Evolutionary conservation across 2,329 filamentous ascomycete genomes (phyloP).

Genomic region (Talaromyces pinophilus): DNA sequence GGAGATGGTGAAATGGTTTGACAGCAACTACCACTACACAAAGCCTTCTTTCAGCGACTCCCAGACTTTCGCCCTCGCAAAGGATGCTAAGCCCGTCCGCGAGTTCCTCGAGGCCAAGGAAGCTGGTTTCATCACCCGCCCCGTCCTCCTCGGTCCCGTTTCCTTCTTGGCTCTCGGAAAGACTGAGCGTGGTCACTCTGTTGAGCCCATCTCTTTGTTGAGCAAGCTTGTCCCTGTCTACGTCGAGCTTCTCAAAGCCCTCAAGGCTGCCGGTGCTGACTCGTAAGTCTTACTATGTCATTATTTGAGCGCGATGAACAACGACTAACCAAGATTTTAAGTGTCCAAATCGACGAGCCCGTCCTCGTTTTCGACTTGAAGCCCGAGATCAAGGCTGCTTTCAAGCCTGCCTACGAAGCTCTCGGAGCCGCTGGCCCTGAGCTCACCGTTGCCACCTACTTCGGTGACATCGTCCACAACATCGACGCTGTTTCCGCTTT

Average conservation of each 20-base stretch:
- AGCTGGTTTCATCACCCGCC: slow-evolving; percentile 87
- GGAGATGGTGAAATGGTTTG: slow-evolving; percentile 99
- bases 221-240: slow-evolving; percentile 94
- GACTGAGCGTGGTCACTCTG: slow-evolving; percentile 91
- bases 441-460: slow-evolving; percentile 93
- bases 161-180: slow-evolving; percentile 98
- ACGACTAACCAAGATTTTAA: not conserved
- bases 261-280: slow-evolving; percentile 95
- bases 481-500: slow-evolving; percentile 79
- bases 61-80: slow-evolving; percentile 88
- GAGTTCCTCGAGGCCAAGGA: slow-evolving; percentile 99
- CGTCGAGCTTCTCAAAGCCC: slow-evolving; percentile 84
- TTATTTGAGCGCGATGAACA: not conserved
- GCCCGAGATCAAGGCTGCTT: slow-evolving; percentile 87
- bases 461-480: slow-evolving; percentile 99
- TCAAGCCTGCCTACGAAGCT: slow-evolving; percentile 97
- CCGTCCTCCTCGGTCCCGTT: slow-evolving; percentile 92
- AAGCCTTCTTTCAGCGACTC: slow-evolving; percentile 97
- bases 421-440: slow-evolving; percentile 75
- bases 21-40: slow-evolving; percentile 99
- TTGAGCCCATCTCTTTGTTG: slow-evolving; percentile 91
- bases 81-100: slow-evolving; percentile 86
- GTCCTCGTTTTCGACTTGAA: slow-evolving; percentile 93
- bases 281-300: slow-evolving; percentile 15
- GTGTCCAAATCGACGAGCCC: slow-evolving; percentile 98